Conservation (phyloP, 208 protist species). For the Balamuthia mandrillaris region DNA sequence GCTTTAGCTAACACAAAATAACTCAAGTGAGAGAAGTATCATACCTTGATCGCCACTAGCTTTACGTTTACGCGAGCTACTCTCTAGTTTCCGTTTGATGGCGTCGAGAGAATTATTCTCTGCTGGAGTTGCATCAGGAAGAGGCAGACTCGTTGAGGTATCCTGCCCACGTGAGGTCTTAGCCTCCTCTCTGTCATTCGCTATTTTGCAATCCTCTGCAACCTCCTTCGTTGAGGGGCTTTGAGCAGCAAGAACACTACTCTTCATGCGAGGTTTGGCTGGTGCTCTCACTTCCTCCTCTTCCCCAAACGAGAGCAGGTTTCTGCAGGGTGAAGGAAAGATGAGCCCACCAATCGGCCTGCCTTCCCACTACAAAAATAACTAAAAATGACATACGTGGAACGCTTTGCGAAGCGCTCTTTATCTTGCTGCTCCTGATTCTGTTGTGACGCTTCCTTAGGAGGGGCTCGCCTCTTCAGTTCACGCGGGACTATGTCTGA, state of each 20-base stretch:
- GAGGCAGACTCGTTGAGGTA: too few relatives aligned
- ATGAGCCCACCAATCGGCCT: neutral
- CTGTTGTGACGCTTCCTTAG: neutral
- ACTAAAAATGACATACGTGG: neutral
- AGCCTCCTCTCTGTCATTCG: neutral
- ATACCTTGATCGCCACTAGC: too few relatives aligned
- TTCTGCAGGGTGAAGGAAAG: neutral
- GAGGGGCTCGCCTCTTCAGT: neutral
- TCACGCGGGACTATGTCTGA: constrained; percentile 61
- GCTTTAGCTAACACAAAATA: too few relatives aligned
- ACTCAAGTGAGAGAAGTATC: too few relatives aligned
- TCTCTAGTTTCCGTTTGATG: neutral
- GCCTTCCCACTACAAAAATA: neutral
- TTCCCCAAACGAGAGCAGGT: neutral
- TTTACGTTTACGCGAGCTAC: too few relatives aligned
- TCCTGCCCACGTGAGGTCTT: too few relatives aligned
- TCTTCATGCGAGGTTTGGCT: neutral
- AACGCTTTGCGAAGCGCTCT: neutral
- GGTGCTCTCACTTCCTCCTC: neutral
- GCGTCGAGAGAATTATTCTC: neutral
- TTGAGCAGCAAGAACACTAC: too few relatives aligned
- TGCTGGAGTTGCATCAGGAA: neutral
- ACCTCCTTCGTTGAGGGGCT: too few relatives aligned
- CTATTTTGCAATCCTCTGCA: too few relatives aligned
- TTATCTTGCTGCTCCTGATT: neutral